These are phyloP conservation scores for Wickerhamiella shivajii DNA, from an alignment of 805 yeast genomes.

Conservation along the genomic window DNA sequence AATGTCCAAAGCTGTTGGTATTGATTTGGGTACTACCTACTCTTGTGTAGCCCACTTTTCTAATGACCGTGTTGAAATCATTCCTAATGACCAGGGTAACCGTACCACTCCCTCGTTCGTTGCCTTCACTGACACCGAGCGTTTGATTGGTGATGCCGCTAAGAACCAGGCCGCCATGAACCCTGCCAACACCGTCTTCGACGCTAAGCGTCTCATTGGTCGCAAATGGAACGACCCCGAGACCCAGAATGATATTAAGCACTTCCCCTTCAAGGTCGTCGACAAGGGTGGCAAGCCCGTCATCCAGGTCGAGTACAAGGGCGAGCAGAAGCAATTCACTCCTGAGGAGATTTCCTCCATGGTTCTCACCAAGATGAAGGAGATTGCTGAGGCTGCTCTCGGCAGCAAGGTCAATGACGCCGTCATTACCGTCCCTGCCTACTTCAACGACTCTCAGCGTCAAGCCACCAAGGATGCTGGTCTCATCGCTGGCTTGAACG, in stretches of 20 bases:
- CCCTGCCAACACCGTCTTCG: constrained; percentile 74
- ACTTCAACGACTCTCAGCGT: constrained; percentile 79
- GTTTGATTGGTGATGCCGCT: constrained; percentile 93
- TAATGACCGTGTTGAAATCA: constrained; percentile 76
- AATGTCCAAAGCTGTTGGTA: constrained; percentile 12
- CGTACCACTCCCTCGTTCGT: constrained; percentile 95
- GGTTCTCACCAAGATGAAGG: constrained; percentile 84
- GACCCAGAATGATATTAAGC: constrained; percentile 81
- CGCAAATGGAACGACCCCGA: constrained; percentile 71
- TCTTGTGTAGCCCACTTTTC: constrained; percentile 94
- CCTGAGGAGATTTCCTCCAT: constrained; percentile 93
- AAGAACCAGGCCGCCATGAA: constrained; percentile 95
- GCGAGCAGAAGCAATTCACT: constrained; percentile 73
- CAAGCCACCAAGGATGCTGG: constrained; percentile 88
- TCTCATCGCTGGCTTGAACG: constrained; percentile 72
- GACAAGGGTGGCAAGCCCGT: constrained; percentile 65
- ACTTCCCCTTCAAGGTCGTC: constrained; percentile 79
- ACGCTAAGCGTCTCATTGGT: constrained; percentile 90
- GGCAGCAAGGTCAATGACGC: constrained; percentile 73
- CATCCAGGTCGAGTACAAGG: constrained; percentile 68
- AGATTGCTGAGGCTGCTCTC: constrained; percentile 66
- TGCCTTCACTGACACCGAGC: constrained; percentile 84
- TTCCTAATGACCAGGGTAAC: constrained; percentile 97
- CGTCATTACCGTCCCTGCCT: constrained; percentile 77
- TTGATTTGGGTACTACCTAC: constrained; percentile 64